These are phyloP conservation scores for Arachis monticola DNA, from an alignment of 331 rosid genomes.

Conservation along the genomic window DNA sequence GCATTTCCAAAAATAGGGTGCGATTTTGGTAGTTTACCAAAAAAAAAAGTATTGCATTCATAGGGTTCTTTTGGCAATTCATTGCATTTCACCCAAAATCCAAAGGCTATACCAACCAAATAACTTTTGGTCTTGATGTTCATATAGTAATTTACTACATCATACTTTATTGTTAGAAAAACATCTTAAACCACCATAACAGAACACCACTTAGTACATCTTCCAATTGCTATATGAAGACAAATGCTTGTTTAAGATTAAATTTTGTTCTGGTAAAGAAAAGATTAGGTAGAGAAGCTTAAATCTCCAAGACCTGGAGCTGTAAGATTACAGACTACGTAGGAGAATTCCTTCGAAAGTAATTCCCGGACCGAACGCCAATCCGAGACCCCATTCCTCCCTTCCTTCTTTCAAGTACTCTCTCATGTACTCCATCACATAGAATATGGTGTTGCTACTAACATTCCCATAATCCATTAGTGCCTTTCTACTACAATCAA, in stretches of 20 bases:
- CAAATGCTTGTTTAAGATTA: conserved; percentile 34
- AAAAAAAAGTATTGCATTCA: too few species aligned
- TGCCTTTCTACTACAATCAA: conserved; percentile 82
- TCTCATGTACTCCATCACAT: conserved; percentile 85
- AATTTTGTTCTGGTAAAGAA: too few species aligned
- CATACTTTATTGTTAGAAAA: conserved; percentile 4
- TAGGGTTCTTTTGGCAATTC: too few species aligned
- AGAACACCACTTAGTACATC: conserved; percentile 1
- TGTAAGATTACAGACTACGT: conserved; percentile 65
- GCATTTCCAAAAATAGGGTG: too few species aligned
- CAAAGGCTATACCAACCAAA: too few species aligned
- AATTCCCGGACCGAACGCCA: conserved; percentile 97
- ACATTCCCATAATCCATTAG: conserved; percentile 92
- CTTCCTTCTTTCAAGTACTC: conserved; percentile 59
- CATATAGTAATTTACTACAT: conserved; percentile 23
- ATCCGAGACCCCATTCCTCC: conserved; percentile 94
- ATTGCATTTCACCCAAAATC: too few species aligned
- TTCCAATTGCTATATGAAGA: conserved; percentile 1
- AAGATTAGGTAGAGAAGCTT: too few species aligned
- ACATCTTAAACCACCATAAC: background rate
- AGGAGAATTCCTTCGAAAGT: conserved; percentile 96
- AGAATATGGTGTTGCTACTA: conserved; percentile 91
- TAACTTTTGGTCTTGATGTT: conserved; percentile 24
- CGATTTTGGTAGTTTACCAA: too few species aligned
- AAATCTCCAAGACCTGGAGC: too few species aligned